These are phyloP conservation scores for Ceratocystis alfenasii DNA, from an alignment of 2,329 filamentous ascomycete species.

Conservation along the genomic window DNA sequence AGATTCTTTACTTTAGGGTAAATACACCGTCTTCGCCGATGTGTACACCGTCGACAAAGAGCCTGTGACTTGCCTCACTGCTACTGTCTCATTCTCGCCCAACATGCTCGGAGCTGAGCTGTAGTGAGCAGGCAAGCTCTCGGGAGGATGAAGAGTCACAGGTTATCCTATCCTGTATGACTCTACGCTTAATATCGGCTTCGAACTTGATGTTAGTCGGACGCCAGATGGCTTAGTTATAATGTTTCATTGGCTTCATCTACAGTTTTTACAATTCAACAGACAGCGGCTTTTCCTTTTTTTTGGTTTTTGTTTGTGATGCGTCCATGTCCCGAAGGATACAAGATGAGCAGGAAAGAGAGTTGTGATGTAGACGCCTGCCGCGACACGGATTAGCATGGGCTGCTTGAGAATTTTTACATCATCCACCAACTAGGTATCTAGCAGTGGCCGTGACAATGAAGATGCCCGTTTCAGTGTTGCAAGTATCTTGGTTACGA, in stretches of 20 bases:
- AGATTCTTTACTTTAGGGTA: slow-evolving; percentile 48
- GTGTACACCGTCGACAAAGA: slow-evolving; percentile 61
- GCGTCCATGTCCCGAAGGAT: too few species aligned
- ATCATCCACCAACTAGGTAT: too few species aligned
- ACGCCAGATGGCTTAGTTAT: not conserved
- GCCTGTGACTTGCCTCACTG: slow-evolving; percentile 77
- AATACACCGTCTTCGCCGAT: slow-evolving; percentile 79
- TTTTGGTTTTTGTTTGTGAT: not conserved
- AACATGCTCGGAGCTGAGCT: slow-evolving; percentile 35
- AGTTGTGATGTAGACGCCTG: too few species aligned
- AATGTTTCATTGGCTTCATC: not conserved
- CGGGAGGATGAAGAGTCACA: not conserved
- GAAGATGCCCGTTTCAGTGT: too few species aligned
- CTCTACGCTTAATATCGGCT: not conserved
- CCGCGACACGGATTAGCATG: too few species aligned
- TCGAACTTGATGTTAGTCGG: not conserved
- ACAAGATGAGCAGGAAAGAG: too few species aligned
- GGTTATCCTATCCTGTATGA: not conserved
- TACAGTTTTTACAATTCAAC: not conserved
- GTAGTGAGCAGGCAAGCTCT: slow-evolving; percentile 24
- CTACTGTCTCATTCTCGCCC: slow-evolving; percentile 51
- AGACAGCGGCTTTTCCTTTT: not conserved
- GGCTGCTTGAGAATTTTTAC: too few species aligned
- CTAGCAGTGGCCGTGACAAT: too few species aligned
- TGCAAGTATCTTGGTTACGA: too few species aligned